Evolutionary conservation across 192 early-diverging fungal species (phyloP), one percentile per base, ranked within the genome.

Genomic region (Backusella morwellensis): DNA sequence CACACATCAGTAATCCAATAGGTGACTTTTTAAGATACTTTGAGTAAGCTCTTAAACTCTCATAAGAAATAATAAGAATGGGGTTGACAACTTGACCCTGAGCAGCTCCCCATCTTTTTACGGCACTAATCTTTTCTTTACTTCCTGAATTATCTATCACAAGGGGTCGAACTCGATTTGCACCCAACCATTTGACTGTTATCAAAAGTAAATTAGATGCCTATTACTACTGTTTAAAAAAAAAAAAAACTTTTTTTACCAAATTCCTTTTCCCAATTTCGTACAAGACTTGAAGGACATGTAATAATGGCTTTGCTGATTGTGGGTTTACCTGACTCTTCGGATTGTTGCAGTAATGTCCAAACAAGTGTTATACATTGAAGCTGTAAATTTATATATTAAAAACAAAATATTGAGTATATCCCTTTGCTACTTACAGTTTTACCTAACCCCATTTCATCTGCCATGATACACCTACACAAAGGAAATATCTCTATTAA

Each of bases 211-310:
- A 32, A 32, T 32, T 32, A 32, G 2, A 32, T 32, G 32, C 32
- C 32, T 3, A 3, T 32, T 32, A 32, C 32, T 32, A 32, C 32
- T 1, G 26, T 29, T 29, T n/a, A n/a, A n/a, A n/a, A n/a, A n/a
- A 29, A 29, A 29, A 29, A 29, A 29, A 29, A 29, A 29, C 26
- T 29, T 29, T 29, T 40, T 21, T 56, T 79, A 82, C 85, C 84
- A 19, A 98, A 77, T 87, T 99, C 98, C 79, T 99, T 99, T 17
- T 93, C 96, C 98, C 98, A 99, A 82, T 99, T 99, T 78, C 90
- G 92, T 15, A 99, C 98, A 56, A 99, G 87, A 77, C 90, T 93
- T 38, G 94, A 96, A 0, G 98, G 98, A 75, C 98, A 99, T 14
- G 92, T 96, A 63, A 99, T 97, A 75, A 99, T 97, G 47, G 90